These are phyloP conservation scores for Rutstroemia sp. DNA, from an alignment of 2,329 filamentous ascomycete genomes.

Conservation along the genomic window DNA sequence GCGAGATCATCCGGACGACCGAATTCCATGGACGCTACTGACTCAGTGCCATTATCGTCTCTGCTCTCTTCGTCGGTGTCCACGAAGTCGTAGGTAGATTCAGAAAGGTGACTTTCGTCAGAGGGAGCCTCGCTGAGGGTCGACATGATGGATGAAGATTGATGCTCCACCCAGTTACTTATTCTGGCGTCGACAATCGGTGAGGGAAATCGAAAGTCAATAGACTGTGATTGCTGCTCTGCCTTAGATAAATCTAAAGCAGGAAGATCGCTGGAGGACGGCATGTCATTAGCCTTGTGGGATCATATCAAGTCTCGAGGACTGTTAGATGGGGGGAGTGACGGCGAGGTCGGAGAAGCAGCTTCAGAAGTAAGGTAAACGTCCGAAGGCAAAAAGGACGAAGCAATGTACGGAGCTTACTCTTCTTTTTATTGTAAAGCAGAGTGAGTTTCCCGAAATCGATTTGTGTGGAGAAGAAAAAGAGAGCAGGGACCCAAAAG, in stretches of 20 bases:
- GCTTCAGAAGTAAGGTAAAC: neutral
- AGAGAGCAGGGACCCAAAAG: neutral
- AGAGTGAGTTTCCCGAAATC: neutral
- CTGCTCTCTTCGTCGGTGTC: slow-evolving; percentile 30
- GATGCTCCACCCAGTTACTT: slow-evolving; percentile 24
- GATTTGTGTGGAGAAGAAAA: slow-evolving; percentile 1
- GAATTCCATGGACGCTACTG: slow-evolving; percentile 30
- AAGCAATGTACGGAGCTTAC: neutral
- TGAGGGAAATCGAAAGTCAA: slow-evolving; percentile 20
- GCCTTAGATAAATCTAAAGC: slow-evolving; percentile 11
- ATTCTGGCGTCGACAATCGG: slow-evolving; percentile 24
- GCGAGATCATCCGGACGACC: slow-evolving; percentile 29
- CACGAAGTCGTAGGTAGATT: slow-evolving; percentile 30
- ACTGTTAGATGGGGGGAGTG: neutral
- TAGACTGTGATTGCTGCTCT: slow-evolving; percentile 13
- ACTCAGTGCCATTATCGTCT: slow-evolving; percentile 29
- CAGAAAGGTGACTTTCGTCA: slow-evolving; percentile 27
- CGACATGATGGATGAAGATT: slow-evolving; percentile 24
- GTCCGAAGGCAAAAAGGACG: neutral
- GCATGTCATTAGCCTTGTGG: slow-evolving; percentile 28
- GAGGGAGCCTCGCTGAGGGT: slow-evolving; percentile 20
- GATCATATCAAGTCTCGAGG: neutral
- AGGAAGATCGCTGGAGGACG: slow-evolving; percentile 19
- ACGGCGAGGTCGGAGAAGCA: neutral
- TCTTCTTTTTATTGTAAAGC: neutral